Percentiles rank a stretch among this genome's conserved stretches.
Evolutionary conservation across 192 early-diverging fungal genomes (phyloP).

Genomic region (Thoreauomyces humboldtii): DNA sequence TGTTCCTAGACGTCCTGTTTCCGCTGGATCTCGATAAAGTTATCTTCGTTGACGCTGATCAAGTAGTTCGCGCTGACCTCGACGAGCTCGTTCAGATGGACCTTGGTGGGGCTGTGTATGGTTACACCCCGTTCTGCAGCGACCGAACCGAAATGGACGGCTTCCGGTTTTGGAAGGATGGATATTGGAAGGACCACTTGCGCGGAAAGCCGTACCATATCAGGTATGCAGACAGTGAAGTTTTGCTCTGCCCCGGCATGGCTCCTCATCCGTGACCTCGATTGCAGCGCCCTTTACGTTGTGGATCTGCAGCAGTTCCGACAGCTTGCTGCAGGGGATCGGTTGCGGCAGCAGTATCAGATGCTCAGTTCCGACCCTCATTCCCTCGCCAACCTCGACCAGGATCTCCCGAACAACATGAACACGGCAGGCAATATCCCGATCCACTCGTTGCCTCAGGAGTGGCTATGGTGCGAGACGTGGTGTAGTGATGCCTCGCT

Average conservation of each 20-base stretch:
- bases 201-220: constrained; percentile 92
- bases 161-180: constrained; percentile 95
- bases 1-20: constrained; percentile 97
- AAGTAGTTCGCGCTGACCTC: constrained; percentile 93
- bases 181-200: constrained; percentile 92
- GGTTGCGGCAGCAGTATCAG: constrained; percentile 91
- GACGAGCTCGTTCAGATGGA: constrained; percentile 92
- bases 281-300: constrained; percentile 80
- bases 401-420: constrained; percentile 98
- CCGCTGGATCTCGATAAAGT: constrained; percentile 88
- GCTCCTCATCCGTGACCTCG: neutral
- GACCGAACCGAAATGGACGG: constrained; percentile 92
- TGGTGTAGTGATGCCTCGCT: constrained; percentile 91
- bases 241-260: neutral
- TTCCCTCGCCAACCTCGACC: constrained; percentile 93
- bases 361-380: constrained; percentile 80
- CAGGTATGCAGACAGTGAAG: constrained; percentile 22
- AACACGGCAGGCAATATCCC: constrained; percentile 73
- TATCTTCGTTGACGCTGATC: constrained; percentile 98
- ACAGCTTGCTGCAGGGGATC: constrained; percentile 89
- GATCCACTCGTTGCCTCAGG: constrained; percentile 89
- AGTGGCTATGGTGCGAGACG: constrained; percentile 99
- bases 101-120: constrained; percentile 89
- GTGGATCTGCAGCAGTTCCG: constrained; percentile 93
- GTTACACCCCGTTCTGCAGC: constrained; percentile 95